Evolutionary conservation across 495 filamentous ascomycete species (phyloP), one percentile per base, ranked within the genome.

Genomic region (Astrocystis sublimbata): DNA sequence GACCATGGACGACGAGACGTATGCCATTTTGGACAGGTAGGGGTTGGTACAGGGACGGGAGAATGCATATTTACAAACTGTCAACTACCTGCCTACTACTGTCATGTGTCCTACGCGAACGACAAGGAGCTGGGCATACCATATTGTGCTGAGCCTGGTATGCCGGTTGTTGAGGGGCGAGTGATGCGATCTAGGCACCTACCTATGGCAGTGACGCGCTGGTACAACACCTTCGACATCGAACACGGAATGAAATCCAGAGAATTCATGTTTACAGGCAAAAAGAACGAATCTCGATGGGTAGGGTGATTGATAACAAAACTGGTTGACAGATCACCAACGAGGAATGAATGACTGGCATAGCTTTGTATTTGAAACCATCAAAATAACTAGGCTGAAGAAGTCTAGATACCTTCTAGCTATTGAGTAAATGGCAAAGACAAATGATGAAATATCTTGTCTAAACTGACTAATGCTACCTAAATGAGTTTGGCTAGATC

Each of bases 1-100:
- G 52, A 98, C 96, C 10, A 78, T 93, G 26, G 92, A 98, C 77
- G 94, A 98, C 61, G 81, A 84, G 73, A 92, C 89, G 0, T 92
- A 87, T 83, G 88, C 88, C 28, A 75, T 91, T 61, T 76, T 92
- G 35, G 87, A 91, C n/a, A 58, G 64, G 9, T 71, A 67, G 28
- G 63, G 21, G 40, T 24, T 19, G 17, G 36, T 31, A 35, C 24
- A 2, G 21, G 40, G 19, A n/a, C 15, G 55, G 24, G 9, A 3
- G 28, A 12, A 10, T 9, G n/a, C 6, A 0, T 13, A 38, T n/a
- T 31, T 58, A 45, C 28, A 5, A 19, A 33, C 21, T 17, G 8
- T 21, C 54, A 45, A 31, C n/a, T n/a, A n/a, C n/a, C n/a, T n/a
- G n/a, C n/a, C n/a, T n/a, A n/a, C n/a, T n/a, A n/a, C n/a, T n/a